Evolutionary conservation across 2,329 filamentous ascomycete species (phyloP).

Genomic region (Paracoccidioides lutzii): DNA sequence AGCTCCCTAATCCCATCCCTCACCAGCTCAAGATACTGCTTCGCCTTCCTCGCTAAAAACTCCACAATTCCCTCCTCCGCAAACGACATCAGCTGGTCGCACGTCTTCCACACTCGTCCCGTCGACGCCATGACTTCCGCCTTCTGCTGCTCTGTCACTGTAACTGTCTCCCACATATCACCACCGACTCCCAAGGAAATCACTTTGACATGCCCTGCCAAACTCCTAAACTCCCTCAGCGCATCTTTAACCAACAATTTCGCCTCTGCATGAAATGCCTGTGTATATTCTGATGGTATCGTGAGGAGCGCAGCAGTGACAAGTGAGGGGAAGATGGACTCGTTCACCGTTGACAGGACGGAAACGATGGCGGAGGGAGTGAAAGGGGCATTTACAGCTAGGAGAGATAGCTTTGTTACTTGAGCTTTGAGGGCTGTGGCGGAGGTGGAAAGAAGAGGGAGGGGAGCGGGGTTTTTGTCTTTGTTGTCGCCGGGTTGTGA

Average conservation of each 20-base stretch:
- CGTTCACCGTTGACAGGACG: conserved; percentile 59
- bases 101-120: conserved; percentile 70
- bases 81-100: conserved; percentile 57
- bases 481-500: conserved; percentile 6
- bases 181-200: conserved; percentile 32
- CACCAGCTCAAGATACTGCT: conserved; percentile 60
- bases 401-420: conserved; percentile 72
- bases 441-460: conserved; percentile 59
- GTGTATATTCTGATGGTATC: conserved; percentile 48
- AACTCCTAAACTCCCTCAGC: conserved; percentile 47
- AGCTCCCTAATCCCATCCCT: conserved; percentile 76
- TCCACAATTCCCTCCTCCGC: conserved; percentile 56
- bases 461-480: conserved; percentile 22
- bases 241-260: conserved; percentile 46
- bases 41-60: conserved; percentile 56
- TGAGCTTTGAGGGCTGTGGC: conserved; percentile 66
- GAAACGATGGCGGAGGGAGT: conserved; percentile 61
- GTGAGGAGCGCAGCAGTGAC: conserved; percentile 58
- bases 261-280: conserved; percentile 51
- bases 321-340: conserved; percentile 60
- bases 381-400: conserved; percentile 77
- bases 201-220: conserved; percentile 47
- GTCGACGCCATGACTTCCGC: conserved; percentile 52
- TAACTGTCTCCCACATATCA: not conserved
- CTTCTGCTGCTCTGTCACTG: conserved; percentile 26